Evolutionary conservation across 768 basidiomycete species (phyloP).

Genomic region (Collybia sordida): DNA sequence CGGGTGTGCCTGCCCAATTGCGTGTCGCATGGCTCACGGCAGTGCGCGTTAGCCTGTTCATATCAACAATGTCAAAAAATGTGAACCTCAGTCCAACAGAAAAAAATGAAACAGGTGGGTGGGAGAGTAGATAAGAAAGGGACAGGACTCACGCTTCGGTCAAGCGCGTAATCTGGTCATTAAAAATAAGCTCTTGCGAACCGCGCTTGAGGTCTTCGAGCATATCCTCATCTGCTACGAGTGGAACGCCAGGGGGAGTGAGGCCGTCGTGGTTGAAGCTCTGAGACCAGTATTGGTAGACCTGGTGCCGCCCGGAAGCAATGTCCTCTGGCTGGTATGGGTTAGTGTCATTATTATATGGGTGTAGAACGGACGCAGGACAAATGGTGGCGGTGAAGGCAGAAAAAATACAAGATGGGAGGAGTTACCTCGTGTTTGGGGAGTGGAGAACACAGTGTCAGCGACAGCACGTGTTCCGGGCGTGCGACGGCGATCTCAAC

Average conservation of each 20-base stretch:
- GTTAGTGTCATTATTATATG: not conserved
- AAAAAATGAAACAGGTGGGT: too few relatives aligned
- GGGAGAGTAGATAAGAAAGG: not conserved
- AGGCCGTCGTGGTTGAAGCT: slow-evolving; percentile 11
- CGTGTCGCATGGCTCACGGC: slow-evolving; percentile 9
- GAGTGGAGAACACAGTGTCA: slow-evolving; percentile 36
- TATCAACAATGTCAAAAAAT: not conserved
- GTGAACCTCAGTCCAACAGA: too few relatives aligned
- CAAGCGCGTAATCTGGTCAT: slow-evolving; percentile 5
- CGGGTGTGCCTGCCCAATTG: slow-evolving; percentile 12
- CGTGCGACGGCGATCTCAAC: slow-evolving; percentile 29
- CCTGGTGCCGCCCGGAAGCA: slow-evolving; percentile 24
- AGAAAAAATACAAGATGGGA: not conserved
- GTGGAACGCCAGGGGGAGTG: not conserved
- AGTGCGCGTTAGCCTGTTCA: slow-evolving; percentile 5
- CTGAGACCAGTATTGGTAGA: slow-evolving; percentile 21
- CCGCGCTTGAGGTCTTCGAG: slow-evolving; percentile 19
- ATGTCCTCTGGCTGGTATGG: slow-evolving; percentile 25
- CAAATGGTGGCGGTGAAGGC: too few relatives aligned
- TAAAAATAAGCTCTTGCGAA: slow-evolving; percentile 7
- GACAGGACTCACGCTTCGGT: slow-evolving; percentile 6
- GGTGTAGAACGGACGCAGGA: not conserved
- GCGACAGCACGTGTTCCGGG: slow-evolving; percentile 29
- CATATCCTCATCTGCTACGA: slow-evolving; percentile 11
- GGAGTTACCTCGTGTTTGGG: slow-evolving; percentile 29